A percentile compares a stretch with the other conserved stretches of the same genome.
Evolutionary conservation across 495 filamentous ascomycete species (phyloP).

Genomic region (Penicillium canariense): DNA sequence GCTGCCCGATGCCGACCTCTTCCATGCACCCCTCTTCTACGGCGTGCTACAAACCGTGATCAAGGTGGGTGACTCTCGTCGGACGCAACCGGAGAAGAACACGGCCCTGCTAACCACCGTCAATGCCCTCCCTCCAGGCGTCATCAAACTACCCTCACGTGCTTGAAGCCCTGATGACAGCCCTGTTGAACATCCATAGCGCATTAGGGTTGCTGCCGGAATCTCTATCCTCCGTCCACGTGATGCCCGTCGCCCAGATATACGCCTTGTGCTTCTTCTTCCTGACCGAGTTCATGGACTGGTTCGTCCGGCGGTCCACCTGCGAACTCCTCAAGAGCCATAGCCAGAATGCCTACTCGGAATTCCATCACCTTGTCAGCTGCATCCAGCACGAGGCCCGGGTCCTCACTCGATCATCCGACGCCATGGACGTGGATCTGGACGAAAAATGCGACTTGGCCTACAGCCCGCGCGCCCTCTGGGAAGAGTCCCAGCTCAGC

Average conservation of each 20-base stretch:
- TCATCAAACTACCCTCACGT: conserved; percentile 45
- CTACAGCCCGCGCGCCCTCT: conserved; percentile 26
- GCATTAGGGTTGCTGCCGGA: conserved; percentile 28
- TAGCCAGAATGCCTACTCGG: conserved; percentile 43
- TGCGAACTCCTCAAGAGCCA: conserved; percentile 46
- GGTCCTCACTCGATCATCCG: conserved; percentile 17
- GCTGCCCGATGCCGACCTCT: conserved; percentile 37
- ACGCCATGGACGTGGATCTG: conserved; percentile 25
- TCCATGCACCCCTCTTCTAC: conserved; percentile 43
- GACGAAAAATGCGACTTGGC: conserved; percentile 28
- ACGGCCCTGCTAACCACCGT: not conserved
- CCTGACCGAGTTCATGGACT: conserved; percentile 48
- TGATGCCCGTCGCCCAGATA: conserved; percentile 36
- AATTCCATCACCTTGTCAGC: conserved; percentile 42
- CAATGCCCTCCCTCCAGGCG: conserved; percentile 32
- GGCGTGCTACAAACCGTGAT: conserved; percentile 46
- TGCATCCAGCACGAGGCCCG: conserved; percentile 34
- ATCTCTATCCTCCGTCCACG: conserved; percentile 17
- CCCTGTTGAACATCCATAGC: conserved; percentile 43
- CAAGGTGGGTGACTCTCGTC: conserved; percentile 30
- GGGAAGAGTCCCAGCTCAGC: conserved; percentile 38
- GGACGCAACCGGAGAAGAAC: not conserved
- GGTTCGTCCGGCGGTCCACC: conserved; percentile 41
- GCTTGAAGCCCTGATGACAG: conserved; percentile 42
- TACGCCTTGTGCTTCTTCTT: conserved; percentile 49